Percentiles rank a stretch among this genome's conserved stretches.
These are phyloP conservation scores for Bipolaris gigantea DNA, from an alignment of 2,329 filamentous ascomycete genomes.

Conservation along the genomic window DNA sequence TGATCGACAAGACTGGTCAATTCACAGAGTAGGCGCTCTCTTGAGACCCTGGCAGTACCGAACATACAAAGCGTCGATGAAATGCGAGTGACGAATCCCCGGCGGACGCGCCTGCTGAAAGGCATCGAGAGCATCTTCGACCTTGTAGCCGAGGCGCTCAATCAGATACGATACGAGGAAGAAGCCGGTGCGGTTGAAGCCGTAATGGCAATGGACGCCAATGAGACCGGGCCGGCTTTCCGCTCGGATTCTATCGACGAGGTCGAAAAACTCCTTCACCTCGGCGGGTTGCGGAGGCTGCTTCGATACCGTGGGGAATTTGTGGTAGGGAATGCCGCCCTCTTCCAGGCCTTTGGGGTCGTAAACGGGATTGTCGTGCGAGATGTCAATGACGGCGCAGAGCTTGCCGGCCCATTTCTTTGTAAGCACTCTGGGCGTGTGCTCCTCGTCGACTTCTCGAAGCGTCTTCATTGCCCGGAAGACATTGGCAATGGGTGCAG, in stretches of 20 bases:
- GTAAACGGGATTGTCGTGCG: conserved; percentile 87
- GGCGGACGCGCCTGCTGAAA: conserved; percentile 75
- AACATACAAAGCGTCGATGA: conserved; percentile 80
- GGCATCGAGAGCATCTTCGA: conserved; percentile 76
- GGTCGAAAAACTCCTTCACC: conserved; percentile 60
- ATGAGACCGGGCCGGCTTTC: conserved; percentile 53
- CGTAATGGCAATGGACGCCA: conserved; percentile 93
- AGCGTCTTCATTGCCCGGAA: conserved; percentile 94
- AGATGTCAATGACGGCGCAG: conserved; percentile 84
- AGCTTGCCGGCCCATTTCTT: conserved; percentile 67
- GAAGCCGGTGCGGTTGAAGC: conserved; percentile 92
- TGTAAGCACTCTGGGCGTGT: conserved; percentile 75
- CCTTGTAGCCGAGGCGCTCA: conserved; percentile 70
- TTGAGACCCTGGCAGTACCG: conserved; percentile 64
- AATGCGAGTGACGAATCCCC: conserved; percentile 87
- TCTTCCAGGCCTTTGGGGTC: conserved; percentile 61
- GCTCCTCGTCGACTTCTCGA: conserved; percentile 80
- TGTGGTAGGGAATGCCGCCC: conserved; percentile 61
- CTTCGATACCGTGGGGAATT: conserved; percentile 91
- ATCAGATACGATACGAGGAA: conserved; percentile 91
- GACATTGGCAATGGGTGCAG: conserved; percentile 72
- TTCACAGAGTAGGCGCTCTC: conserved; percentile 36
- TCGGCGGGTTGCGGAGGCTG: conserved; percentile 72
- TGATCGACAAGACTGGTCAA: neutral
- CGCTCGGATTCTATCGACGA: conserved; percentile 55